phyloP scores from a whole-genome alignment of 2,329 filamentous ascomycete species.

The Cladosporium oxysporum region DNA sequence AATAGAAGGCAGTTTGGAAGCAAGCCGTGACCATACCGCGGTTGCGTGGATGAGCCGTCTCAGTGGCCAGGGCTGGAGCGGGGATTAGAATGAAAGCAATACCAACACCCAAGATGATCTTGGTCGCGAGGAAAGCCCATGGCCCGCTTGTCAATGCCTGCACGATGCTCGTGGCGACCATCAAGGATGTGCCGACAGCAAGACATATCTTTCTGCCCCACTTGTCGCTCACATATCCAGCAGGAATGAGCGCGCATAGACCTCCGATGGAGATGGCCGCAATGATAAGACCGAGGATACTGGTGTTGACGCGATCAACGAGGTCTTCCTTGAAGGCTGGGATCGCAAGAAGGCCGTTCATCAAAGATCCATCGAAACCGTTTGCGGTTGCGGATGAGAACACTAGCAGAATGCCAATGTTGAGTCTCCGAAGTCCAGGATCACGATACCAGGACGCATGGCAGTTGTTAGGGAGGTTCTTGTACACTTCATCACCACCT shows the following conservation, averaged over 20 bases:
- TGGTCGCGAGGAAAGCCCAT: constrained; percentile 24
- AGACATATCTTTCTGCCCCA: constrained; percentile 32
- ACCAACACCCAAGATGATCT: constrained; percentile 24
- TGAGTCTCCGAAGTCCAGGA: constrained; percentile 23
- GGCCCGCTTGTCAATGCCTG: constrained; percentile 16
- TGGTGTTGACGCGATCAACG: constrained; percentile 22
- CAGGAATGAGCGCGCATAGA: constrained; percentile 26
- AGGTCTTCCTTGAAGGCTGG: constrained; percentile 20
- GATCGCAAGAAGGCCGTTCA: constrained; percentile 33
- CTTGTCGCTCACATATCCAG: constrained; percentile 27
- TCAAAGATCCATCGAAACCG: constrained; percentile 32
- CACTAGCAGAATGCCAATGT: constrained; percentile 20
- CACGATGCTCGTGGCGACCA: constrained; percentile 8
- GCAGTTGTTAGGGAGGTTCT: constrained; percentile 25
- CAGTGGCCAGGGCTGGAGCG: constrained; percentile 23
- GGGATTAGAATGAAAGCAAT: constrained; percentile 24
- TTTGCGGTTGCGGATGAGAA: constrained; percentile 20
- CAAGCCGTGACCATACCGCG: constrained; percentile 23
- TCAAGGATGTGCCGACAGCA: constrained; percentile 43
- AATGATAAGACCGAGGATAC: constrained; percentile 31
- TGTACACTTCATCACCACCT: constrained; percentile 25
- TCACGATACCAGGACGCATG: constrained; percentile 28
- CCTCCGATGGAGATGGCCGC: constrained; percentile 27
- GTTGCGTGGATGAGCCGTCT: constrained; percentile 25
- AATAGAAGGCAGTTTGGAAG: constrained; percentile 23